Evolutionary conservation across 768 basidiomycete species (phyloP), one percentile per base, ranked within the genome.

Genomic region (Auriscalpium orientale): DNA sequence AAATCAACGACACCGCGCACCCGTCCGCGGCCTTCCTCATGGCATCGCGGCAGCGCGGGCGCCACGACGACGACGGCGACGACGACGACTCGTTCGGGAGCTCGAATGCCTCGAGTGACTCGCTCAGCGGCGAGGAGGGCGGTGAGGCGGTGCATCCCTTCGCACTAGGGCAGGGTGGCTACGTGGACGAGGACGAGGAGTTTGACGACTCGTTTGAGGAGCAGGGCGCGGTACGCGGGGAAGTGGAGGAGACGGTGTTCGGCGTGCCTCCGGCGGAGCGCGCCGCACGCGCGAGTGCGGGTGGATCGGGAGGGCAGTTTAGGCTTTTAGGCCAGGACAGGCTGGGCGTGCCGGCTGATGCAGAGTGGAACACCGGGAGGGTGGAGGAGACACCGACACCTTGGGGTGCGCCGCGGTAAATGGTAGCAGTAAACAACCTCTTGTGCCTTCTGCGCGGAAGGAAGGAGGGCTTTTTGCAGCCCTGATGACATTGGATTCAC

Each of bases 11-110:
- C 64, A 77, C 82, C 3, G 79, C 76, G 4, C 81, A 84, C 60
- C 86, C 87, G 1, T 86, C 85, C 9, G 82, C 81, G 1, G 85
- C 85, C 1, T 89, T 90, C 69, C 71, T 90, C 3, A 79, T 87
- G 74, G 84, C 81, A 2, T 71, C 76, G 0, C 71, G 71, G 8
- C 58, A 62, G 45, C 61, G 61, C 11, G 61, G 61, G 33, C 50
- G 28, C 11, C 15, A 59, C 36, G 60, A 61, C 21, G 34, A 53
- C 10, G 47, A 37, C 22, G 22, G 5, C 20, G 61, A 62, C 18
- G 48, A 47, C 2, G 46, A 55, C 12, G 57, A 62, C 20, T 56
- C 59, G 4, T 53, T 53, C 35, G 60, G 50, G 12, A 51, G 53
- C 34, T 35, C 35, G 22, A 54, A 51, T 64, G 67, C n/a, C 57